Evolutionary conservation across 768 basidiomycete genomes (phyloP).

Genomic region (Leccinellum rugosiceps): DNA sequence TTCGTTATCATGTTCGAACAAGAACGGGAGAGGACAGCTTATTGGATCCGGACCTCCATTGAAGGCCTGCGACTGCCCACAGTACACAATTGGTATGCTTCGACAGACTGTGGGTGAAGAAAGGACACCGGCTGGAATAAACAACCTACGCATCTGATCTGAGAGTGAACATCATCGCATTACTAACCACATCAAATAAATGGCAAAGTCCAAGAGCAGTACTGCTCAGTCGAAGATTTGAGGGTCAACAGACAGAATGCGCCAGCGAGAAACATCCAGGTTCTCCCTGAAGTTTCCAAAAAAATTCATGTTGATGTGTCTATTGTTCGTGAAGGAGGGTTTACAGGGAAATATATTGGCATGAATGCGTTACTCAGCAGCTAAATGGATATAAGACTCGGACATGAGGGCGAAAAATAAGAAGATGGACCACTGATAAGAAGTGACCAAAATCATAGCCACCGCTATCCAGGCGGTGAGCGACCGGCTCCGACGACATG

Average conservation of each 20-base stretch:
- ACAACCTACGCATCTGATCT: constrained; percentile 60
- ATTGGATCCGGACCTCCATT: constrained; percentile 65
- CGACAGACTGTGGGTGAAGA: neutral
- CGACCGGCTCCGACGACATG: neutral
- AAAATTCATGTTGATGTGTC: constrained; percentile 70
- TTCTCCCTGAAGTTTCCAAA: constrained; percentile 85
- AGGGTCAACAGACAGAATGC: constrained; percentile 65
- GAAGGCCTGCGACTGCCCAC: constrained; percentile 76
- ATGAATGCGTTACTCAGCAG: constrained; percentile 30
- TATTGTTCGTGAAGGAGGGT: constrained; percentile 19
- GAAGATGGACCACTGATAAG: constrained; percentile 63
- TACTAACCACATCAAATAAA: constrained; percentile 38
- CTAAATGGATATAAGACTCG: constrained; percentile 35
- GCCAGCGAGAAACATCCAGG: constrained; percentile 75
- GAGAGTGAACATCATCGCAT: constrained; percentile 72
- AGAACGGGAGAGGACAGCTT: constrained; percentile 13
- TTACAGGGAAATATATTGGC: neutral
- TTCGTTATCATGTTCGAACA: neutral
- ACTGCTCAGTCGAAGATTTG: constrained; percentile 61
- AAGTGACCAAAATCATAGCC: constrained; percentile 99
- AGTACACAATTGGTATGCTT: constrained; percentile 75
- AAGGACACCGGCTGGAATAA: neutral
- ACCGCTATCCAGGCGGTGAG: constrained; percentile 42
- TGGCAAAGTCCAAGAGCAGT: neutral
- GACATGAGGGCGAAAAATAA: neutral